Percentiles rank a stretch among this genome's conserved stretches.
phyloP scores from a whole-genome alignment of 108 stramenopile species.

The Chaetoceros tenuissimus region DNA sequence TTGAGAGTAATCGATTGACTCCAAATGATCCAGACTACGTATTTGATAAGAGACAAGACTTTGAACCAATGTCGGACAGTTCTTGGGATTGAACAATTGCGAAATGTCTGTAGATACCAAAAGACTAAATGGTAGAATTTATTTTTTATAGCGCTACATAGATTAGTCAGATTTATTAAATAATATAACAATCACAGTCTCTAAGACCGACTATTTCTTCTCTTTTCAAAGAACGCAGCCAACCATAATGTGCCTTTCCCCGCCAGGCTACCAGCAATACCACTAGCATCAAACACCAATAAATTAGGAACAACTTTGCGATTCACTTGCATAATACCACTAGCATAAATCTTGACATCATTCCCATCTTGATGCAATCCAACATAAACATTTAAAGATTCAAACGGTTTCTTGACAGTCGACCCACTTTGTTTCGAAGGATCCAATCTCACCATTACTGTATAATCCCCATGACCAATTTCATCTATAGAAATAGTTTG shows the following conservation, averaged over 20 bases:
- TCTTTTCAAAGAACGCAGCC: constrained; percentile 28
- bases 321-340: constrained; percentile 42
- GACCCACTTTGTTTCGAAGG: constrained; percentile 3
- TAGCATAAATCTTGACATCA: constrained; percentile 40
- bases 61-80: no score
- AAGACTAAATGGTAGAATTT: no score
- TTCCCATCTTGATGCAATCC: constrained; percentile 29
- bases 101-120: no score
- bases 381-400: constrained; percentile 37
- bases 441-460: constrained; percentile 28
- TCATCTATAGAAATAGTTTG: constrained; percentile 39
- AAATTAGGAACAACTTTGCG: constrained; percentile 41
- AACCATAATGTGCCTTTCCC: constrained; percentile 49
- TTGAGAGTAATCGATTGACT: no score
- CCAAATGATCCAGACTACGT: no score
- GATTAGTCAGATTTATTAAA: no score
- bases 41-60: no score
- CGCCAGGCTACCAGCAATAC: constrained; percentile 40
- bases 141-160: no score
- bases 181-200: no score
- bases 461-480: constrained; percentile 29
- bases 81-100: no score
- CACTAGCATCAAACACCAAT: constrained; percentile 38
- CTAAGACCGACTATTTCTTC: no score
- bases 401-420: constrained; percentile 31